A percentile compares a stretch with the other conserved stretches of the same genome.
Conservation (phyloP, 345 rosid species). For the Erysimum cheiranthoides region DNA sequence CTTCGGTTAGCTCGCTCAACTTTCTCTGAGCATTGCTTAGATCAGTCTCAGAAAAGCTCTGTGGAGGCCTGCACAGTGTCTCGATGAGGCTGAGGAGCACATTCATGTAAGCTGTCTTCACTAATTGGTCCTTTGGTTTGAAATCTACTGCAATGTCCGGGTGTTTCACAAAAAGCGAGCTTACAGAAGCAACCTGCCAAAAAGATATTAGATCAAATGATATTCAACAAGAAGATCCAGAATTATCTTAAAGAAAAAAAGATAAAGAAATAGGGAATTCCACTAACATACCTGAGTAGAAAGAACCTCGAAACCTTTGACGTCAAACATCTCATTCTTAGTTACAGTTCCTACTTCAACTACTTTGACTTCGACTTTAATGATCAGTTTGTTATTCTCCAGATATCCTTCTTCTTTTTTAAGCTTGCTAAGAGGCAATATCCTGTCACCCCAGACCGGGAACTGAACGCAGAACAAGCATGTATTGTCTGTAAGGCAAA, state of each 20-base stretch:
- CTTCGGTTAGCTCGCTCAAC: slow-evolving; percentile 25
- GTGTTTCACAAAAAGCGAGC: not conserved
- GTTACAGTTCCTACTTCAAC: not conserved
- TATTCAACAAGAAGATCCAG: not conserved
- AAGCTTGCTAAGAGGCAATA: not conserved
- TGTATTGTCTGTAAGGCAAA: not conserved
- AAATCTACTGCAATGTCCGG: slow-evolving; percentile 6
- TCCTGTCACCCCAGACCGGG: not conserved
- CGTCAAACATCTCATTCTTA: not conserved
- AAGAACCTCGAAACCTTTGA: not conserved
- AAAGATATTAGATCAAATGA: not conserved
- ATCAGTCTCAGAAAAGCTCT: slow-evolving; percentile 6
- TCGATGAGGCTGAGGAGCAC: slow-evolving; percentile 12
- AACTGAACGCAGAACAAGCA: slow-evolving; percentile 4
- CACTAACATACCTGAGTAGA: slow-evolving; percentile 7
- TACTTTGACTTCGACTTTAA: slow-evolving; percentile 12
- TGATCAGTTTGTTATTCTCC: slow-evolving; percentile 7
- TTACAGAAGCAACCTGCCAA: not conserved
- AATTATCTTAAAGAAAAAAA: not conserved
- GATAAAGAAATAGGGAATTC: not conserved
- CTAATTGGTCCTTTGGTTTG: slow-evolving; percentile 3
- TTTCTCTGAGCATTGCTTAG: not conserved
- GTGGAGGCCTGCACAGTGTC: not conserved
- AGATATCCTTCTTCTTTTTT: not conserved
- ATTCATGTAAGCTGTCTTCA: slow-evolving; percentile 30